Base-by-base conservation (phyloP, 2,329 filamentous ascomycete genomes). In the Cordyceps cateniannulata region DNA sequence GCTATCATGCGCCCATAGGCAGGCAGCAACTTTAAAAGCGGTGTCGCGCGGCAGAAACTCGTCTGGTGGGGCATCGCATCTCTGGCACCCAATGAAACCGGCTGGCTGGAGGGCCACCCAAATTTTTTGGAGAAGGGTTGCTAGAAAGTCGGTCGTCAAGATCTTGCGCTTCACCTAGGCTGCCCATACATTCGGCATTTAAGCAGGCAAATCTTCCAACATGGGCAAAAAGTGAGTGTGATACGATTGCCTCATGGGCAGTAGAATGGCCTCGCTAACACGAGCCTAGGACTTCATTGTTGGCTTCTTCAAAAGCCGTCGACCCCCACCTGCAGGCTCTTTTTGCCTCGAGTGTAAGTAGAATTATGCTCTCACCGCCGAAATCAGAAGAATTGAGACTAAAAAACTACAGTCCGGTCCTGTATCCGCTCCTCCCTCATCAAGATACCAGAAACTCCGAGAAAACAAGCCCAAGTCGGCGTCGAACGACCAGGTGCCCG, bases 331-430 rank as follows among this genome's bases (percentile, higher is more conserved):
- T 92, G 66, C 81, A 86, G 68, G 85, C 87, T 63, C 80, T 92
- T 44, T 92, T 92, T 75, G 81, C 86, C 61, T 78, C 81, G 61
- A 91, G 89, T 78, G 88, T 91, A 81, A 77, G 86, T 81, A 62
- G 50, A 20, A 14, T 20, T 3, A 18, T 32, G 16, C 16, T 42
- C 51, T 25, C 32, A 35, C 29, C 18, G 12, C 5, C 12, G 35
- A 51, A 42, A 35, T 32, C 3, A 14, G 25, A 18, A 52, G 14
- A 20, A 32, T 35, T 14, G 60, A 59, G 62, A 14, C 51, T 65
- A n/a, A 66, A 18, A 42, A 24, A 12, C 10, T 40, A 16, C 61
- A 85, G 82, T 70, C 79, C 59, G 82, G 82, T 5, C 81, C 83
- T 5, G 79, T 82, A 1, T 75, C 78, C 62, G 71, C 74, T 10